Evolutionary conservation across 1,139 yeast genomes (phyloP).

Genomic region (Hansenula sp.): DNA sequence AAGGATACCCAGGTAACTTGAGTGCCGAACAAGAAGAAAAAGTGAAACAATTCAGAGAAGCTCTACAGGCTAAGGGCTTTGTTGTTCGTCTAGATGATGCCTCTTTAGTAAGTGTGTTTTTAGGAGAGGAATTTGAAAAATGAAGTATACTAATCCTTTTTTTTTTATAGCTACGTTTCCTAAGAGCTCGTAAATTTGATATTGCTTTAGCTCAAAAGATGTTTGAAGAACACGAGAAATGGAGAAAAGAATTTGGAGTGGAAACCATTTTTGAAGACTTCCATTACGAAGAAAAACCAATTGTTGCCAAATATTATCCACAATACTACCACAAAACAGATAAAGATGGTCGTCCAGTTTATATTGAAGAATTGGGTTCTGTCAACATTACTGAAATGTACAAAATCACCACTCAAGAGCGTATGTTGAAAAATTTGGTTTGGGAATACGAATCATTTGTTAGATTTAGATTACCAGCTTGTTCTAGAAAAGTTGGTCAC

Average conservation of each 20-base stretch:
- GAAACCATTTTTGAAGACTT: slow-evolving; percentile 84
- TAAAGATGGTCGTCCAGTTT: slow-evolving; percentile 94
- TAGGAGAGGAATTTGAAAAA: background rate
- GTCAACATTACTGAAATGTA: slow-evolving; percentile 89
- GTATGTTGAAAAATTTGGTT: slow-evolving; percentile 92
- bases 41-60: slow-evolving; percentile 53
- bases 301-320: slow-evolving; percentile 87
- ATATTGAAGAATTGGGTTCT: slow-evolving; percentile 88
- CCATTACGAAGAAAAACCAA: slow-evolving; percentile 84
- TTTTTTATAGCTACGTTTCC: slow-evolving; percentile 58
- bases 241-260: slow-evolving; percentile 86
- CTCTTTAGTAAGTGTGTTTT: slow-evolving; percentile 39
- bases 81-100: slow-evolving; percentile 81
- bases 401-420: slow-evolving; percentile 89
- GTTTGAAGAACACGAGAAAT: slow-evolving; percentile 83
- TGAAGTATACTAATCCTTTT: background rate
- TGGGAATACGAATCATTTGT: slow-evolving; percentile 97
- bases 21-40: slow-evolving; percentile 63
- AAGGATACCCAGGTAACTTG: slow-evolving; percentile 83
- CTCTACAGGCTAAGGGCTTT: slow-evolving; percentile 61
- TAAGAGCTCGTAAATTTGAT: slow-evolving; percentile 95
- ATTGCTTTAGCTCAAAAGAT: slow-evolving; percentile 71
- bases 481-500: slow-evolving; percentile 75
- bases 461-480: slow-evolving; percentile 84
- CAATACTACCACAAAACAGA: slow-evolving; percentile 97